phyloP scores from a whole-genome alignment of 306 rosid species.

The Glycyrrhiza uralensis region DNA sequence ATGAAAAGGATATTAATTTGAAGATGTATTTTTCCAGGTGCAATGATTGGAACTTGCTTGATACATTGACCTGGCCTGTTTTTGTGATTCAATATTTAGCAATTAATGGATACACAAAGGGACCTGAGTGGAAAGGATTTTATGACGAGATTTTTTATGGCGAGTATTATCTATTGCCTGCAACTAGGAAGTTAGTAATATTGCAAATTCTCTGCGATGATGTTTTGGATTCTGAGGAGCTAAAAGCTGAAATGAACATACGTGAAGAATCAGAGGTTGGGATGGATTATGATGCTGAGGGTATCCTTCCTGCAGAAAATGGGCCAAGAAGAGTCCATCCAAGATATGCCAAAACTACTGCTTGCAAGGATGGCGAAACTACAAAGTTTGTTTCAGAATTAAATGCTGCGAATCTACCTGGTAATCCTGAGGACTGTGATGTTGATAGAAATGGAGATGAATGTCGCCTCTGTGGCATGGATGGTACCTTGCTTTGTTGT shows the following conservation, averaged over 20 bases:
- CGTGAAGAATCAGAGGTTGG: conserved; percentile 80
- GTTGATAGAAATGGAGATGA: conserved; percentile 74
- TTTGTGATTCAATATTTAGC: conserved; percentile 69
- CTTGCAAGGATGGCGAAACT: conserved; percentile 58
- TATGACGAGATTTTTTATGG: conserved; percentile 52
- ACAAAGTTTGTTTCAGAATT: conserved; percentile 39
- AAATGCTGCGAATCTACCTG: conserved; percentile 31
- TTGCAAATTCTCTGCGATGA: conserved; percentile 82
- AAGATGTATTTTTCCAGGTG: conserved; percentile 43
- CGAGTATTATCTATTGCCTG: conserved; percentile 71
- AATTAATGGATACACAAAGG: conserved; percentile 59
- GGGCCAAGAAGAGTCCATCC: conserved; percentile 74
- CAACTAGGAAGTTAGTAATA: conserved; percentile 59
- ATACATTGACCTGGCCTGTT: conserved; percentile 89
- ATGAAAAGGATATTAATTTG: neutral
- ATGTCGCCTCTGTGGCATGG: conserved; percentile 93
- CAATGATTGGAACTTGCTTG: conserved; percentile 81
- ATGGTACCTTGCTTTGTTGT: conserved; percentile 90
- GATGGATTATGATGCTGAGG: conserved; percentile 56
- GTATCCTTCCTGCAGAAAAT: conserved; percentile 38
- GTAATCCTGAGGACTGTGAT: conserved; percentile 48
- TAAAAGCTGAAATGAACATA: conserved; percentile 66
- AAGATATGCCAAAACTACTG: conserved; percentile 72
- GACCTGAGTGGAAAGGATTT: conserved; percentile 75
- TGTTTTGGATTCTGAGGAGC: conserved; percentile 62